phyloP scores from a whole-genome alignment of 306 rosid species.

The Vicia villosa region DNA sequence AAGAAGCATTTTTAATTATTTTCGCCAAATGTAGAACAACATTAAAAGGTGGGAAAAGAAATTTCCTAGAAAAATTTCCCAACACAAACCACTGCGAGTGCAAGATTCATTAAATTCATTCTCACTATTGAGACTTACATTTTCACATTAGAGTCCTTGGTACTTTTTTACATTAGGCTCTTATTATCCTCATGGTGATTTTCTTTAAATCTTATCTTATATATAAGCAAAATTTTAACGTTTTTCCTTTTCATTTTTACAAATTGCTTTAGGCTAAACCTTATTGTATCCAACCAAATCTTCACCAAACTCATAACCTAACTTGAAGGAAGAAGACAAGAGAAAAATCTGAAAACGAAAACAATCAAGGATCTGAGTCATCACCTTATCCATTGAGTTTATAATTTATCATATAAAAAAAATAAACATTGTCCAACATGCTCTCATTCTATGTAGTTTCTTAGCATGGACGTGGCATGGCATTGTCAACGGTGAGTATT shows the following conservation, averaged over 20 bases:
- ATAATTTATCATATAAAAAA: background rate
- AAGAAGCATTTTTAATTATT: too few species aligned
- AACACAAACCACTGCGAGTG: too few species aligned
- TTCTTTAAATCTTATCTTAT: too few species aligned
- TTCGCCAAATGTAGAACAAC: too few species aligned
- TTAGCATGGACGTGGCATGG: background rate
- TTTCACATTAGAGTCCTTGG: background rate
- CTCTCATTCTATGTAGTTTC: constrained; percentile 26
- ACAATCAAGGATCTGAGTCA: background rate
- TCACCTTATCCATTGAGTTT: constrained; percentile 17
- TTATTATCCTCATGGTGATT: background rate
- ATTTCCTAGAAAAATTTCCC: too few species aligned
- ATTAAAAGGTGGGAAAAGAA: too few species aligned
- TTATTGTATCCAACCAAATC: constrained; percentile 1
- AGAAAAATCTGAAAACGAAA: background rate
- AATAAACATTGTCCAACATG: background rate
- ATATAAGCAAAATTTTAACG: background rate
- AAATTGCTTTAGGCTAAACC: background rate
- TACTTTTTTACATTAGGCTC: background rate
- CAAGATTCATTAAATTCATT: too few species aligned
- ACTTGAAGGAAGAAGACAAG: constrained; percentile 5
- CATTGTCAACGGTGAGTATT: constrained; percentile 11
- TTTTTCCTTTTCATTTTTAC: background rate
- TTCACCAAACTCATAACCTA: constrained; percentile 28
- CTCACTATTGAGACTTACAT: background rate